These are phyloP conservation scores for Jamesozyma hellenica DNA, from an alignment of 805 yeast genomes.

Conservation along the genomic window DNA sequence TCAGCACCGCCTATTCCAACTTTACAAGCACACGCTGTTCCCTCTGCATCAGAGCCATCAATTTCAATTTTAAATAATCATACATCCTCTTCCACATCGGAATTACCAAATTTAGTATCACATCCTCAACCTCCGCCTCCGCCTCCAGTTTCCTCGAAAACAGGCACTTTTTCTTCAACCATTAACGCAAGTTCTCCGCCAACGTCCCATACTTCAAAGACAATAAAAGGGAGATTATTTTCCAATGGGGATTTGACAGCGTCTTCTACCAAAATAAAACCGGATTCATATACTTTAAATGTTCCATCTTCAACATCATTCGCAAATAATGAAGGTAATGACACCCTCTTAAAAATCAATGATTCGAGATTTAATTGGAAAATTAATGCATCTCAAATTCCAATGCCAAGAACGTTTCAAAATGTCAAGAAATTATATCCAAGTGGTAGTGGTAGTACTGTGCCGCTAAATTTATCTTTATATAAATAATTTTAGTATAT, in stretches of 20 bases:
- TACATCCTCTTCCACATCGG: constrained; percentile 15
- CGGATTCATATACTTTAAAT: constrained; percentile 8
- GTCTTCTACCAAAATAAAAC: constrained; percentile 16
- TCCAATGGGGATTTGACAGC: constrained; percentile 22
- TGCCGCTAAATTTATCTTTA: constrained; percentile 55
- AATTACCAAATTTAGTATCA: constrained; percentile 12
- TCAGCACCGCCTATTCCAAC: constrained; percentile 12
- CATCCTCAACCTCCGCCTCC: constrained; percentile 15
- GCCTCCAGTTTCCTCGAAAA: constrained; percentile 17
- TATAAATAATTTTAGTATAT: constrained; percentile 2
- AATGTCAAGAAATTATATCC: constrained; percentile 75
- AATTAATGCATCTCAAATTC: constrained; percentile 55
- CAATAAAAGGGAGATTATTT: constrained; percentile 16
- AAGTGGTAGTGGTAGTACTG: constrained; percentile 89
- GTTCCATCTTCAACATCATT: not conserved
- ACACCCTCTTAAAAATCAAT: constrained; percentile 41
- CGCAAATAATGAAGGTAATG: constrained; percentile 1
- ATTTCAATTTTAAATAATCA: too few species aligned
- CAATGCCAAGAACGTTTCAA: constrained; percentile 76
- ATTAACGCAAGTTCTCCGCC: constrained; percentile 18
- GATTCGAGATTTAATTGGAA: constrained; percentile 62
- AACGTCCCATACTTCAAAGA: constrained; percentile 3
- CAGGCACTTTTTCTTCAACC: constrained; percentile 13
- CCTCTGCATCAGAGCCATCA: constrained; percentile 4
- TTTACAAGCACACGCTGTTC: constrained; percentile 12